Conservation (phyloP, 2,329 filamentous ascomycete species). For the Aspergillus sp. region DNA sequence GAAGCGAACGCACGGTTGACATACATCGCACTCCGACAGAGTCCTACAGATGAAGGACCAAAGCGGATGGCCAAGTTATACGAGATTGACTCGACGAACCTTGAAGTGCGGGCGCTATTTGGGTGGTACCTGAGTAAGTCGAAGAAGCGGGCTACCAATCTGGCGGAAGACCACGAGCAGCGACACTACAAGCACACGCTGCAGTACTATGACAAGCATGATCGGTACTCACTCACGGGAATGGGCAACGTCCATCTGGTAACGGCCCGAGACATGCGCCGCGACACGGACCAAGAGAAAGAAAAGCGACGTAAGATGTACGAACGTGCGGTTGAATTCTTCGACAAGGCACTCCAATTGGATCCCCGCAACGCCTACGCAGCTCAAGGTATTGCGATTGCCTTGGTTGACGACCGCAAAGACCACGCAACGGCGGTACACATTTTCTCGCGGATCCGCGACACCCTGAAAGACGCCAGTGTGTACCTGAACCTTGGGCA, state of each 20-base stretch:
- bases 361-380: slow-evolving; percentile 94
- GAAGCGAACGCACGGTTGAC: slow-evolving; percentile 84
- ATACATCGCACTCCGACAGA: slow-evolving; percentile 77
- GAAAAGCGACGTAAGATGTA: slow-evolving; percentile 84
- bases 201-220: slow-evolving; percentile 92
- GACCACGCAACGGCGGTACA: slow-evolving; percentile 74
- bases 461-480: slow-evolving; percentile 80
- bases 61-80: slow-evolving; percentile 81
- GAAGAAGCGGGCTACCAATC: slow-evolving; percentile 71
- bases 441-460: slow-evolving; percentile 83
- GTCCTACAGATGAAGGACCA: slow-evolving; percentile 76
- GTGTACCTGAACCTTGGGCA: slow-evolving; percentile 92
- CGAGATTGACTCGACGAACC: slow-evolving; percentile 72
- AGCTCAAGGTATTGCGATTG: slow-evolving; percentile 91
- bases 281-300: slow-evolving; percentile 81
- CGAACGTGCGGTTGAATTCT: slow-evolving; percentile 91
- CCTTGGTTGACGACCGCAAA: slow-evolving; percentile 88
- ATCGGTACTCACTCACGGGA: slow-evolving; percentile 89
- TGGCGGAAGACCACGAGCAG: slow-evolving; percentile 84
- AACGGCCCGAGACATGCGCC: slow-evolving; percentile 87
- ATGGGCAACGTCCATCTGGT: slow-evolving; percentile 95
- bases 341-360: slow-evolving; percentile 92
- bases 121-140: slow-evolving; percentile 92
- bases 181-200: slow-evolving; percentile 95
- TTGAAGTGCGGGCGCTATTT: slow-evolving; percentile 87